phyloP scores from a whole-genome alignment of 352 stramenopile genomes.

The Lagenidium giganteum region DNA sequence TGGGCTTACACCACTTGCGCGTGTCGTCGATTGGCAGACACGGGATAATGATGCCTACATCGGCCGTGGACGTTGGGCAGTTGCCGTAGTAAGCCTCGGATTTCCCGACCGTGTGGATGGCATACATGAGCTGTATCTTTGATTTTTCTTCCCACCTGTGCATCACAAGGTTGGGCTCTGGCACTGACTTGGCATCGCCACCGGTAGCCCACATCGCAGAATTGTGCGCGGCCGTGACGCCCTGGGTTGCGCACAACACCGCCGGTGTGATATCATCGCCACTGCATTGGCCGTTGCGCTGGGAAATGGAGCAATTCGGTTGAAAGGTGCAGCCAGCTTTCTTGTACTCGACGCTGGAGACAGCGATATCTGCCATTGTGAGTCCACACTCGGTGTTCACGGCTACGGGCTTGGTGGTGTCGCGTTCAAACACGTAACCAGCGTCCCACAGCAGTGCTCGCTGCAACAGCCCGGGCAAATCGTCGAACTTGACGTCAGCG shows the following conservation, averaged over 20 bases:
- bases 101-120: slow-evolving; percentile 20
- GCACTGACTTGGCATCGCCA: slow-evolving; percentile 8
- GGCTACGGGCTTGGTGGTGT: slow-evolving; percentile 2
- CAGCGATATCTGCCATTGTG: slow-evolving; percentile 35
- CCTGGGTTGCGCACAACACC: slow-evolving; percentile 13
- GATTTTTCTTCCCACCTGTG: slow-evolving; percentile 16
- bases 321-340: slow-evolving; percentile 10
- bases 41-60: slow-evolving; percentile 18
- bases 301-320: slow-evolving; percentile 14
- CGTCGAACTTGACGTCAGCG: slow-evolving; percentile 18
- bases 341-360: slow-evolving; percentile 16
- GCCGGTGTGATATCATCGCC: slow-evolving; percentile 15
- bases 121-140: slow-evolving; percentile 16
- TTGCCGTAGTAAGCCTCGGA: slow-evolving; percentile 15
- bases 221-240: slow-evolving; percentile 2
- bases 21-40: no score
- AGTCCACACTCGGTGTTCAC: slow-evolving; percentile 32
- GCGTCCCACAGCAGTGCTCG: slow-evolving; percentile 52
- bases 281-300: slow-evolving; percentile 19
- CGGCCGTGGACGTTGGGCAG: no score
- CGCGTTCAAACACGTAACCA: slow-evolving; percentile 25
- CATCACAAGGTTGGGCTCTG: slow-evolving; percentile 9
- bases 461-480: slow-evolving; percentile 41
- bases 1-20: slow-evolving; percentile 40
- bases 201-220: slow-evolving; percentile 25